phyloP scores from a whole-genome alignment of 192 early-diverging fungal genomes.

The Gonapodya sp. region DNA sequence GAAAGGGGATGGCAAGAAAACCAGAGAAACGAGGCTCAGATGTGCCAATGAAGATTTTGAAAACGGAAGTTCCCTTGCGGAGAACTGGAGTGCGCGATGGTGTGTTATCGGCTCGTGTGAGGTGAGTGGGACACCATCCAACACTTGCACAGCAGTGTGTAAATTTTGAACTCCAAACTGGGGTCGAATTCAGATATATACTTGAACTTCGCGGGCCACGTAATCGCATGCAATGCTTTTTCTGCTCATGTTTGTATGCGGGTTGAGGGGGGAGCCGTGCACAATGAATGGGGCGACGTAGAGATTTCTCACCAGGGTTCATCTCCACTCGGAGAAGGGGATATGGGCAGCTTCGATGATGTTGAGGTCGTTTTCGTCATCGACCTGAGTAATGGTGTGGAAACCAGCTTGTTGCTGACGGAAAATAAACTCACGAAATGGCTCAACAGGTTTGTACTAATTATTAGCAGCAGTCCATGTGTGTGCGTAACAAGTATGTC shows the following conservation, averaged over 20 bases:
- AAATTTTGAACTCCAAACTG: not conserved
- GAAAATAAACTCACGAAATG: too few species aligned
- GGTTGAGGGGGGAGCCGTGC: constrained; percentile 1
- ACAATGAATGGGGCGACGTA: not conserved
- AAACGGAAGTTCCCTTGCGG: too few species aligned
- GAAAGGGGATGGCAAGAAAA: not conserved
- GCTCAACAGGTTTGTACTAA: too few species aligned
- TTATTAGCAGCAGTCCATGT: too few species aligned
- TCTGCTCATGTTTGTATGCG: not conserved
- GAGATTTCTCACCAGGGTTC: not conserved
- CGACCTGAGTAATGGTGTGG: not conserved
- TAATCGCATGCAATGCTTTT: not conserved
- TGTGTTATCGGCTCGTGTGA: not conserved
- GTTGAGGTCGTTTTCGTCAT: not conserved
- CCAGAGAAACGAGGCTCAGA: not conserved
- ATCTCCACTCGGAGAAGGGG: not conserved
- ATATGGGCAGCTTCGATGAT: not conserved
- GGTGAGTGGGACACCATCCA: not conserved
- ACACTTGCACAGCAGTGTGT: not conserved
- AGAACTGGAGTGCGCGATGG: not conserved
- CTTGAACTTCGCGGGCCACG: too few species aligned
- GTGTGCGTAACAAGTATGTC: too few species aligned
- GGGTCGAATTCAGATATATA: not conserved
- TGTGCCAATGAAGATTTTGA: too few species aligned
- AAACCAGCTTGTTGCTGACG: too few species aligned